phyloP scores from a whole-genome alignment of 2,329 filamentous ascomycete species.

The Apiospora kogelbergensis region DNA sequence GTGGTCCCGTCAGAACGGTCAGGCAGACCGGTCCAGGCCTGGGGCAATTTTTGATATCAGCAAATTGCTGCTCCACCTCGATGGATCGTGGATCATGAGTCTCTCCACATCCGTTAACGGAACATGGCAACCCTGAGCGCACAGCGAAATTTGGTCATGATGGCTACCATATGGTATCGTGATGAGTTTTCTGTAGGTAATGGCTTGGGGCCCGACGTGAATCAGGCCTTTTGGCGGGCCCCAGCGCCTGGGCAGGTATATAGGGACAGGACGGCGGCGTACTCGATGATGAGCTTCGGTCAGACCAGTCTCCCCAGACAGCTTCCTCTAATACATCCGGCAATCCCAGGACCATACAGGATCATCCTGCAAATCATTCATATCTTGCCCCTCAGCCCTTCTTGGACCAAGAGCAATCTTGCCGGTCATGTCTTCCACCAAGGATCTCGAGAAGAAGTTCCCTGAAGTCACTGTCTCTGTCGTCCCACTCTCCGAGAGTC shows the following conservation, averaged over 20 bases:
- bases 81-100: slow-evolving; percentile 4
- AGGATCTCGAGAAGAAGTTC: slow-evolving; percentile 7
- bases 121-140: slow-evolving; percentile 6
- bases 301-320: neutral
- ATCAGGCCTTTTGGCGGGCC: neutral
- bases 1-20: neutral
- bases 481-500: slow-evolving; percentile 2
- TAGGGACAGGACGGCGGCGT: neutral
- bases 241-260: neutral
- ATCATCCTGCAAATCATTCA: neutral
- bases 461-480: slow-evolving; percentile 9
- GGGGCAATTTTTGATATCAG: neutral
- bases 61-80: slow-evolving; percentile 3
- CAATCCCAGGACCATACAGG: neutral
- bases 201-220: neutral
- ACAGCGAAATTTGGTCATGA: neutral
- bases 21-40: slow-evolving; percentile 7
- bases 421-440: neutral
- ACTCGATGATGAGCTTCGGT: neutral
- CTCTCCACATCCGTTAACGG: slow-evolving; percentile 11
- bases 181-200: slow-evolving; percentile 6
- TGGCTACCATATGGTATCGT: neutral
- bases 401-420: neutral
- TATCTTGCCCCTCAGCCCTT: neutral
- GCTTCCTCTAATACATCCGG: neutral